Evolutionary conservation across 805 yeast genomes (phyloP).

Genomic region (Candida cerambycidarum): DNA sequence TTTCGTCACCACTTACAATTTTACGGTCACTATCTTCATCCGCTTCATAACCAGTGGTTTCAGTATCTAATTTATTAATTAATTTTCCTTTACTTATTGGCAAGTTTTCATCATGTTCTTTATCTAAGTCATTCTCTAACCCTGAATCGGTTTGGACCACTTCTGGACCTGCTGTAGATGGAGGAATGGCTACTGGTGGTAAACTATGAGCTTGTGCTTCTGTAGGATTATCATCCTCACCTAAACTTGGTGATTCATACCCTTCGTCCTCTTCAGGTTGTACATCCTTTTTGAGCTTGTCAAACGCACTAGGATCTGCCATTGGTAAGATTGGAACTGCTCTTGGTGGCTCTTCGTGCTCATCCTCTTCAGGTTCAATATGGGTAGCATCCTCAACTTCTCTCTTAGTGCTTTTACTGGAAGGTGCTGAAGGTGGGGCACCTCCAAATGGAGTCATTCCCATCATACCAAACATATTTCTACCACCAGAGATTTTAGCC

Average conservation of each 20-base stretch:
- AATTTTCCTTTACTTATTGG: slow-evolving; percentile 5
- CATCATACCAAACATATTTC: slow-evolving; percentile 77
- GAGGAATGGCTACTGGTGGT: slow-evolving; percentile 9
- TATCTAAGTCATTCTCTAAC: slow-evolving; percentile 11
- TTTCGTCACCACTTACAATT: slow-evolving; percentile 5
- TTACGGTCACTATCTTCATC: slow-evolving; percentile 51
- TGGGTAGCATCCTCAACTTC: too few species aligned
- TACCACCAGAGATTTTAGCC: slow-evolving; percentile 93
- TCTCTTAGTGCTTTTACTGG: slow-evolving; percentile 15
- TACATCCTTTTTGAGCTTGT: slow-evolving; percentile 5
- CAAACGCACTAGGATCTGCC: slow-evolving; percentile 28
- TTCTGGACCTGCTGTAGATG: slow-evolving; percentile 1
- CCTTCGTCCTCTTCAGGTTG: slow-evolving; percentile 1
- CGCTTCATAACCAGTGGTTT: slow-evolving; percentile 64
- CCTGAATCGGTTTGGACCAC: slow-evolving; percentile 14
- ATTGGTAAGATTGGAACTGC: slow-evolving; percentile 16
- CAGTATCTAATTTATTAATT: slow-evolving; percentile 10
- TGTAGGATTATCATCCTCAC: slow-evolving; percentile 15
- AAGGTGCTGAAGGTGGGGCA: slow-evolving; percentile 15
- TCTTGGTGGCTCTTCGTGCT: slow-evolving; percentile 14
- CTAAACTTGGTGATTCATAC: slow-evolving; percentile 13
- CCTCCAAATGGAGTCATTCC: slow-evolving; percentile 47
- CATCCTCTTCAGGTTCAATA: slow-evolving; percentile 14
- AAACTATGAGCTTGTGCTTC: slow-evolving; percentile 3
- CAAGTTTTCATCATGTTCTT: slow-evolving; percentile 3